Percentiles rank a stretch among this genome's conserved stretches.
phyloP scores from a whole-genome alignment of 169 alveolate species.

The Cryptosporidium sp. region DNA sequence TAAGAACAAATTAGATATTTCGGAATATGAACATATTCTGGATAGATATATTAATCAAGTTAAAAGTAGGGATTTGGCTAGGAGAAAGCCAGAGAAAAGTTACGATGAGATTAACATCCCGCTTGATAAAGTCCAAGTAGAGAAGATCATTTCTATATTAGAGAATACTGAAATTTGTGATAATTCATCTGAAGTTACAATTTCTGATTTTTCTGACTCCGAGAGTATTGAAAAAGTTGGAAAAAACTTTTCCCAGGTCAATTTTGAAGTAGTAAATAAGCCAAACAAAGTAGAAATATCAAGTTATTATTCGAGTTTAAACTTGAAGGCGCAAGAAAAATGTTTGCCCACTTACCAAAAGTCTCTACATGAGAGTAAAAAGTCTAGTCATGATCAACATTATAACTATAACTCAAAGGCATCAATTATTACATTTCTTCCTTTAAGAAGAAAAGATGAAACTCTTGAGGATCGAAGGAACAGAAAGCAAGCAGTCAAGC shows the following conservation, averaged over 20 bases:
- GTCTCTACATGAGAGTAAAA: background rate
- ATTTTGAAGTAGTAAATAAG: background rate
- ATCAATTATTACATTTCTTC: background rate
- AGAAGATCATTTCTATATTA: slow-evolving; percentile 42
- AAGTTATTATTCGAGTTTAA: background rate
- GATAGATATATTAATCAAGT: slow-evolving; percentile 55
- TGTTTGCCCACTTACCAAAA: background rate
- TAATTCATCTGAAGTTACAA: background rate
- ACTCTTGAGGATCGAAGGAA: slow-evolving; percentile 85
- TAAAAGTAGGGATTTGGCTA: background rate
- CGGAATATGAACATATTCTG: slow-evolving; percentile 38
- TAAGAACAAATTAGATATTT: background rate
- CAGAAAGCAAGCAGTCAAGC: slow-evolving; percentile 84
- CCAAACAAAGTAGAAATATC: slow-evolving; percentile 20
- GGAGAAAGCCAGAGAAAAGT: slow-evolving; percentile 5
- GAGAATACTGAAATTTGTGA: slow-evolving; percentile 29
- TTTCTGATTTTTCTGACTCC: background rate
- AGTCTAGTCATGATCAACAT: too few species aligned
- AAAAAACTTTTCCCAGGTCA: background rate
- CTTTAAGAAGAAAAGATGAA: slow-evolving; percentile 82
- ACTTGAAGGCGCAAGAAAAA: background rate
- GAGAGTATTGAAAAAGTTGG: background rate
- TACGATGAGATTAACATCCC: slow-evolving; percentile 15
- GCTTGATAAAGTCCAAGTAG: slow-evolving; percentile 11
- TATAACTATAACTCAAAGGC: too few species aligned